These are phyloP conservation scores for Fusarium sp. DNA, from an alignment of 2,329 filamentous ascomycete genomes.

Conservation along the genomic window DNA sequence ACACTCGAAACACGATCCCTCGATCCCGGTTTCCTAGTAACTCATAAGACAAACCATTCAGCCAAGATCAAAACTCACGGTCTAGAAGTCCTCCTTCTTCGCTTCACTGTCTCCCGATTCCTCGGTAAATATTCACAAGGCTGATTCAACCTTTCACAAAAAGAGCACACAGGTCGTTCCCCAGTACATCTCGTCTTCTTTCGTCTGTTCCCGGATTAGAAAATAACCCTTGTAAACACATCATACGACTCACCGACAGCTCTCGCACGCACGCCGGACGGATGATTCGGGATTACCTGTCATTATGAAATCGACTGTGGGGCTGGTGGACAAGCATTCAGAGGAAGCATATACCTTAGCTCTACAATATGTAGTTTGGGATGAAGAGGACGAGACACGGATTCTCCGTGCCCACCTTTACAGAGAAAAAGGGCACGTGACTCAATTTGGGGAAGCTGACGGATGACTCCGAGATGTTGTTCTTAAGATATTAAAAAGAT, in stretches of 20 bases:
- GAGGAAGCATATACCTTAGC: background rate
- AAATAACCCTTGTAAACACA: background rate
- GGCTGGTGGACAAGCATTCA: background rate
- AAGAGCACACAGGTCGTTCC: conserved; percentile 31
- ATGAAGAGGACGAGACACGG: background rate
- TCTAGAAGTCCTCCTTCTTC: conserved; percentile 18
- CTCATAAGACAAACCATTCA: background rate
- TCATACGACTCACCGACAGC: conserved; percentile 21
- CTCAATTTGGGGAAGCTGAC: conserved; percentile 1
- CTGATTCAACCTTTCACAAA: conserved; percentile 30
- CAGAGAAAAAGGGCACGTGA: background rate
- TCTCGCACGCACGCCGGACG: conserved; percentile 24
- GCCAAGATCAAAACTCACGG: background rate
- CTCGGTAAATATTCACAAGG: conserved; percentile 25
- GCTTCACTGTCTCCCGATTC: conserved; percentile 13
- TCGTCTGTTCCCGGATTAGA: background rate
- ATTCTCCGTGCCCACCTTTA: conserved; percentile 24
- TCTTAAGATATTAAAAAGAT: background rate
- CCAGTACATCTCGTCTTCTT: conserved; percentile 38
- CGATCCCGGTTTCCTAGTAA: background rate
- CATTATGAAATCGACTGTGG: conserved; percentile 2
- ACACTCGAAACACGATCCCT: background rate
- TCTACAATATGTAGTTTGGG: background rate
- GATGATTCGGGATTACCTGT: conserved; percentile 4
- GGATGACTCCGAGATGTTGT: background rate